Conservation (phyloP, 2,329 filamentous ascomycete genomes). For the Colletotrichum melonis region DNA sequence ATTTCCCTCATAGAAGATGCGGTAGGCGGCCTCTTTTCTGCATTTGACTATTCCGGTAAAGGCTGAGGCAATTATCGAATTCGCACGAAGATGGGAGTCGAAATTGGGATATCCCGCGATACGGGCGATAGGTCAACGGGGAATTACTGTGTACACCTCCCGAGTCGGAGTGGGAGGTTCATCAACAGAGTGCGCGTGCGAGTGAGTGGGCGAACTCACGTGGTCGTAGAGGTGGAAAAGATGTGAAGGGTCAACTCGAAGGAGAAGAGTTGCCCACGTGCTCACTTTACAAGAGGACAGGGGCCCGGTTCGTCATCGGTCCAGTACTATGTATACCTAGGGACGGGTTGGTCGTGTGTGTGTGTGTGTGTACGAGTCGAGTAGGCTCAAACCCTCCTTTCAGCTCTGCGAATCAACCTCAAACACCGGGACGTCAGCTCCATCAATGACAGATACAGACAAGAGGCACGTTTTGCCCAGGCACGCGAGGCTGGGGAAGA, state of each 20-base stretch:
- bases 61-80: neutral
- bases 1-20: neutral
- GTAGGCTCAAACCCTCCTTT: neutral
- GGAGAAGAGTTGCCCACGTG: slow-evolving; percentile 19
- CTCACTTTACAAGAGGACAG: slow-evolving; percentile 18
- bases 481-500: neutral
- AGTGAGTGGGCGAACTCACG: neutral
- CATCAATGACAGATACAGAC: neutral
- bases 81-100: too few relatives aligned
- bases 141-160: too few relatives aligned
- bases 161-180: neutral
- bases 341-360: neutral
- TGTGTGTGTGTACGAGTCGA: neutral
- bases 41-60: neutral
- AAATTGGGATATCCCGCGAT: neutral
- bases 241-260: neutral
- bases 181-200: neutral
- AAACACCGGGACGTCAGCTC: neutral
- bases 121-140: neutral
- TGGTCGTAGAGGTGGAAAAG: too few relatives aligned
- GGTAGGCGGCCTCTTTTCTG: neutral
- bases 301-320: slow-evolving; percentile 1
- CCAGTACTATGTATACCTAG: neutral
- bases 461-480: slow-evolving; percentile 2
- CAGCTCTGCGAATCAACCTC: neutral